phyloP scores from a whole-genome alignment of 306 rosid species.

The Argentina anserina region DNA sequence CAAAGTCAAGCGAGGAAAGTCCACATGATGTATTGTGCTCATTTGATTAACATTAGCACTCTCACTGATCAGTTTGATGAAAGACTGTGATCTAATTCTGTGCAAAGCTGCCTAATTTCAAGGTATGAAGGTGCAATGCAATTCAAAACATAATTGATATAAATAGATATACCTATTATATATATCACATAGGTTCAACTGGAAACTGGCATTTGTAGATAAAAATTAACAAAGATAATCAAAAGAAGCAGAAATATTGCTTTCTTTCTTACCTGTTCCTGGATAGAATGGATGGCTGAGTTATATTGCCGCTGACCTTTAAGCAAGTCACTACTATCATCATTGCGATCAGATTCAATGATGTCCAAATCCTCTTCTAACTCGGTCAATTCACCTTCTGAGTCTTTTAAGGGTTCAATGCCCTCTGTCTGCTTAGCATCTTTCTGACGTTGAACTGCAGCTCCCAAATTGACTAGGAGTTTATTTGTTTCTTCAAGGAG shows the following conservation, averaged over 20 bases:
- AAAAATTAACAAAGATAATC: not conserved
- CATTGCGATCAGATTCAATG: conserved; percentile 70
- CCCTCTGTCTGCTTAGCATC: conserved; percentile 76
- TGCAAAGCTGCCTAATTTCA: not conserved
- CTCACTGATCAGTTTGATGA: not conserved
- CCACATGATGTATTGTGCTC: not conserved
- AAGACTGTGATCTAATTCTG: not conserved
- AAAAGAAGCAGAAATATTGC: not conserved
- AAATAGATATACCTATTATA: not conserved
- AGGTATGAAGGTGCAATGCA: not conserved
- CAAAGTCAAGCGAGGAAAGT: not conserved
- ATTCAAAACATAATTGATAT: not conserved
- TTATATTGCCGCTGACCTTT: conserved; percentile 98
- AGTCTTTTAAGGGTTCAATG: conserved; percentile 69
- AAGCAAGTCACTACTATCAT: conserved; percentile 80
- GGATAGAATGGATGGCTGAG: conserved; percentile 95
- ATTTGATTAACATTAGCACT: not conserved
- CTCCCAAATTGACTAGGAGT: conserved; percentile 93
- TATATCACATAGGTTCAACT: not conserved
- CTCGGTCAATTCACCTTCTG: conserved; percentile 73
- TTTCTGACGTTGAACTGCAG: conserved; percentile 99
- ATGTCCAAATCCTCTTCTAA: conserved; percentile 74
- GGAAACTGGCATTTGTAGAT: not conserved
- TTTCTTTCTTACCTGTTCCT: conserved; percentile 64
- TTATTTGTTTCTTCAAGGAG: conserved; percentile 99